Evolutionary conservation across 2,329 filamentous ascomycete species (phyloP).

Genomic region (Ophiostoma perfectum): DNA sequence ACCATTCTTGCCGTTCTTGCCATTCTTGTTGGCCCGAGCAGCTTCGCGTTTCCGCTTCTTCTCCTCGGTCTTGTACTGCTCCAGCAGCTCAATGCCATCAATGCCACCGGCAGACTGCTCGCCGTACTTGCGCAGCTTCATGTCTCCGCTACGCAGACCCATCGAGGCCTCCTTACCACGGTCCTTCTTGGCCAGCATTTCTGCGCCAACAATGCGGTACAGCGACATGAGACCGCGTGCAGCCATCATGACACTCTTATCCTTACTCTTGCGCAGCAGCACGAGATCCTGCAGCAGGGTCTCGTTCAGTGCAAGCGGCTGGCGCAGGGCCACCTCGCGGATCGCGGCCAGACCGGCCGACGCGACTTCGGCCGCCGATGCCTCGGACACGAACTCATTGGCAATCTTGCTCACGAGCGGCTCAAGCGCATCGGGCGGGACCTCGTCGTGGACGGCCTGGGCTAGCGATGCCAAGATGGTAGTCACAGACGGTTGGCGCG

Average conservation of each 20-base stretch:
- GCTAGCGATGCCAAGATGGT: constrained; percentile 89
- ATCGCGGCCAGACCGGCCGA: constrained; percentile 88
- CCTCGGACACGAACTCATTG: constrained; percentile 97
- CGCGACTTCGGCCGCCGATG: constrained; percentile 81
- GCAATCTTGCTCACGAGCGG: constrained; percentile 92
- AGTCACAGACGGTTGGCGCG: constrained; percentile 82
- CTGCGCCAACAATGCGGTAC: constrained; percentile 85
- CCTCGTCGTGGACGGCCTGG: constrained; percentile 83
- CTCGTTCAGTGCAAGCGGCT: constrained; percentile 94
- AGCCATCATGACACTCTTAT: constrained; percentile 99
- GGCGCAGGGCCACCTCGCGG: constrained; percentile 84
- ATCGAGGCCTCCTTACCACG: constrained; percentile 88
- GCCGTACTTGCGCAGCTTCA: constrained; percentile 73
- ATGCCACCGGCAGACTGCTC: constrained; percentile 76
- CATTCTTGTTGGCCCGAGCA: constrained; percentile 48
- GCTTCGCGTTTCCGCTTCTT: constrained; percentile 60
- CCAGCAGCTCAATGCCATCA: constrained; percentile 84
- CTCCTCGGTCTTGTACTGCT: constrained; percentile 91
- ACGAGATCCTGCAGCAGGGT: constrained; percentile 94
- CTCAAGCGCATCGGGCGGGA: constrained; percentile 87
- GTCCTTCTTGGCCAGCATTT: constrained; percentile 83
- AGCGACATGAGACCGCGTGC: constrained; percentile 85
- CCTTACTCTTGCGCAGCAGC: constrained; percentile 93
- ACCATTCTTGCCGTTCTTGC: constrained; percentile 55
- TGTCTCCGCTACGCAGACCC: constrained; percentile 65